These are phyloP conservation scores for Didymella arachidicola DNA, from an alignment of 2,329 filamentous ascomycete genomes.

Conservation along the genomic window DNA sequence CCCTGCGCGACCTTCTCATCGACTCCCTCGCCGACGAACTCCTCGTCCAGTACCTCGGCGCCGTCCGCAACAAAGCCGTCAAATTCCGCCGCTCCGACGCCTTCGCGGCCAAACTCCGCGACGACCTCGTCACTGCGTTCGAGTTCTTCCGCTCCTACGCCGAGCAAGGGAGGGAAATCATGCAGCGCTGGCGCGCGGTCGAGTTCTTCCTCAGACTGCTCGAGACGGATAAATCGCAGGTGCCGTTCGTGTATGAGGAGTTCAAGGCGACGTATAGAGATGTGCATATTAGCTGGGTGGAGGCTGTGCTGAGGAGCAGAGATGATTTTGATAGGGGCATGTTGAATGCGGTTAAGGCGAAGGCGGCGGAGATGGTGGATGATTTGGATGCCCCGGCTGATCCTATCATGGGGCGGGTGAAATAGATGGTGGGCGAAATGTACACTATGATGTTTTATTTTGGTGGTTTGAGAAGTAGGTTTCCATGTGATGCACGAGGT, in stretches of 20 bases:
- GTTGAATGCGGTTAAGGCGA: slow-evolving; percentile 85
- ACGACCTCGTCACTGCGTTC: slow-evolving; percentile 90
- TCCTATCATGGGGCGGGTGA: slow-evolving; percentile 94
- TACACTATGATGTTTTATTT: too few species aligned
- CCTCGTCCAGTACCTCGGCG: slow-evolving; percentile 81
- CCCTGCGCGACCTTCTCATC: slow-evolving; percentile 87
- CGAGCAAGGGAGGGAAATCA: slow-evolving; percentile 68
- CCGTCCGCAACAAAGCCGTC: slow-evolving; percentile 86
- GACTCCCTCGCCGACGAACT: slow-evolving; percentile 94
- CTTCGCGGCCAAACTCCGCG: slow-evolving; percentile 91
- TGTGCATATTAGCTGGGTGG: slow-evolving; percentile 92
- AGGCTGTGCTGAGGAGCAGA: slow-evolving; percentile 82
- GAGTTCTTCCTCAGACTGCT: slow-evolving; percentile 83
- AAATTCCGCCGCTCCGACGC: slow-evolving; percentile 88
- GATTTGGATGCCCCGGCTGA: slow-evolving; percentile 72
- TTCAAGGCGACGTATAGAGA: slow-evolving; percentile 95
- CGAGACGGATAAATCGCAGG: slow-evolving; percentile 73
- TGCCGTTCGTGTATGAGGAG: slow-evolving; percentile 79
- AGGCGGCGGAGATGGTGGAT: slow-evolving; percentile 84
- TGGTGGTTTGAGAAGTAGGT: too few species aligned
- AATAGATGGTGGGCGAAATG: slow-evolving; percentile 55
- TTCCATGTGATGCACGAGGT: too few species aligned
- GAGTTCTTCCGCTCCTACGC: slow-evolving; percentile 76
- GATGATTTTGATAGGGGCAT: slow-evolving; percentile 95
- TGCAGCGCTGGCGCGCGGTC: slow-evolving; percentile 90